A percentile compares a stretch with the other conserved stretches of the same genome.
Conservation (phyloP, 768 basidiomycete species). For the Naganishia vaughanmartiniae region DNA sequence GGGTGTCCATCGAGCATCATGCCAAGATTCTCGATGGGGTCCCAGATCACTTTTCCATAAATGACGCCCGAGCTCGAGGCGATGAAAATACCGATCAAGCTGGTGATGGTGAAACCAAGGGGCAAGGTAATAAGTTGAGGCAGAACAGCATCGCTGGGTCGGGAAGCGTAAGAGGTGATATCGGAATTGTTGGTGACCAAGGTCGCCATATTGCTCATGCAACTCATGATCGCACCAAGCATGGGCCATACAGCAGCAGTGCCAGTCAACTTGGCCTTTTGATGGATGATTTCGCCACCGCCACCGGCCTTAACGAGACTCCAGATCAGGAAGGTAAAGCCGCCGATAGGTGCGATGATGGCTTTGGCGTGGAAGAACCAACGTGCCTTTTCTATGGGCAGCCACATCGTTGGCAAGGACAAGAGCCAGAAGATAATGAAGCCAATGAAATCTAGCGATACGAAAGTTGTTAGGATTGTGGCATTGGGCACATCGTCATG, state of each 20-base stretch:
- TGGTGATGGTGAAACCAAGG: constrained; percentile 68
- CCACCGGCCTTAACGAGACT: constrained; percentile 73
- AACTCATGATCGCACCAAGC: constrained; percentile 63
- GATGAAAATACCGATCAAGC: constrained; percentile 77
- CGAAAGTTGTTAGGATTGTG: constrained; percentile 55
- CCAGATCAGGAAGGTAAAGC: constrained; percentile 58
- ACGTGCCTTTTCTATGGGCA: constrained; percentile 68
- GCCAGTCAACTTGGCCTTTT: constrained; percentile 65
- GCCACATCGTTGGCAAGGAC: constrained; percentile 75
- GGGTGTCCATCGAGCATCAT: constrained; percentile 67
- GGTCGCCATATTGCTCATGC: constrained; percentile 76
- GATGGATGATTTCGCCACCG: constrained; percentile 69
- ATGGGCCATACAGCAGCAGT: constrained; percentile 72
- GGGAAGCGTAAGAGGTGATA: constrained; percentile 40
- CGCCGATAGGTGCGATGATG: constrained; percentile 55
- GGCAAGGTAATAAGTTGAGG: constrained; percentile 61
- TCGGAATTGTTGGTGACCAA: constrained; percentile 56
- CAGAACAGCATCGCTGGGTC: constrained; percentile 37
- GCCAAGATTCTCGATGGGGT: constrained; percentile 68
- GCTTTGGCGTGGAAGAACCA: constrained; percentile 79
- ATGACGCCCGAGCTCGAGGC: constrained; percentile 72
- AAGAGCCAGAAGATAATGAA: constrained; percentile 87
- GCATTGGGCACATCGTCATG: background rate
- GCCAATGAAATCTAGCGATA: constrained; percentile 51
- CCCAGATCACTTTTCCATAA: constrained; percentile 76